These are phyloP conservation scores for Paraurostyla sp. DNA, from an alignment of 73 alveolate species.

Conservation along the genomic window DNA sequence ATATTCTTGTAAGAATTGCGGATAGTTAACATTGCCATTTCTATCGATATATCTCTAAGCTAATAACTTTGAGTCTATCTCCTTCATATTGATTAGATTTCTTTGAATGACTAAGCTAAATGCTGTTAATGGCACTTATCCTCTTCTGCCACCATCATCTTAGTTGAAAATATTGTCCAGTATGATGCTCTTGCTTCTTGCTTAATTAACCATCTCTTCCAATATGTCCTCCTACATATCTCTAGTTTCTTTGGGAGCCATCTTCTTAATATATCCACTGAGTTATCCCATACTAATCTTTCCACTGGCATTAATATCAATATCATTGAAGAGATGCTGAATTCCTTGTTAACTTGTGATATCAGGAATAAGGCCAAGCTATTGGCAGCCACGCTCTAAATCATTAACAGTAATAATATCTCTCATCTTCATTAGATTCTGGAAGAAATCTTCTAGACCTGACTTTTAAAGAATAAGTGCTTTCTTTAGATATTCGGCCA, in stretches of 20 bases:
- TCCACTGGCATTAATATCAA: background rate
- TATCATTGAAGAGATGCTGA: background rate
- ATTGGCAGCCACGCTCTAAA: background rate
- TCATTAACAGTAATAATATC: background rate
- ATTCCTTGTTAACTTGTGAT: background rate
- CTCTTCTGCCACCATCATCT: constrained; percentile 3
- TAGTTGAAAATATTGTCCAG: background rate
- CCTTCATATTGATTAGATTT: background rate
- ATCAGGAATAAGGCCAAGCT: constrained; percentile 14
- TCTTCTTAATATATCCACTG: background rate
- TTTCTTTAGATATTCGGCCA: constrained; percentile 20
- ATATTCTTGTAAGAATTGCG: constrained; percentile 1
- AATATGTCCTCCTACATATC: constrained; percentile 12
- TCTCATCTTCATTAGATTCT: background rate
- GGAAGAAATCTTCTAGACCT: background rate
- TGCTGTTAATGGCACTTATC: background rate
- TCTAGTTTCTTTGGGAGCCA: constrained; percentile 10
- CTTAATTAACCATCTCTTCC: background rate
- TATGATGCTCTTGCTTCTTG: background rate
- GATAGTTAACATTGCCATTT: background rate
- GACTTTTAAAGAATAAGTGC: background rate
- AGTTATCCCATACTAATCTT: background rate
- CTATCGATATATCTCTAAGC: constrained; percentile 6
- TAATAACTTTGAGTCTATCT: constrained; percentile 1
- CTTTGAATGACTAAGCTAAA: background rate